Conservation (phyloP, 164 flowering plant genomes). For the Vitis vinifera region DNA sequence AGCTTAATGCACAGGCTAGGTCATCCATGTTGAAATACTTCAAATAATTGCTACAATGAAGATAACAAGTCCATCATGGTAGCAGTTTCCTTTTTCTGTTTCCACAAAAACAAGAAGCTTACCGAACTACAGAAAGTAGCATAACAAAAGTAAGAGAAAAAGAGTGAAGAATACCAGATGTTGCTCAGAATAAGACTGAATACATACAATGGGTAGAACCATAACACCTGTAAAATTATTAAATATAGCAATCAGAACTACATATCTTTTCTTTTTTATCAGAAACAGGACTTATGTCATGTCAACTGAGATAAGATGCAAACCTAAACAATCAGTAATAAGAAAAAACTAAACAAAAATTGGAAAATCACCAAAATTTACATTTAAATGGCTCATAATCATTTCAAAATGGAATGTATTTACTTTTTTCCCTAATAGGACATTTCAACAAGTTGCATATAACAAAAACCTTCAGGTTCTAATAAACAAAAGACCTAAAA, state of each 20-base stretch:
- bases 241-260: background rate
- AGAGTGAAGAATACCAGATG: slow-evolving; percentile 57
- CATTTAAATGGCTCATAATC: too few relatives aligned
- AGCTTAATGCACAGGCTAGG: background rate
- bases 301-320: too few relatives aligned
- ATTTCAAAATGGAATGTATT: too few relatives aligned
- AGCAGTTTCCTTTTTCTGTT: too few relatives aligned
- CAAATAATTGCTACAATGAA: background rate
- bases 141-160: slow-evolving; percentile 6
- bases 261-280: too few relatives aligned
- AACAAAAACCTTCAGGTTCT: too few relatives aligned
- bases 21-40: slow-evolving; percentile 1
- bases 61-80: too few relatives aligned
- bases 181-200: slow-evolving; percentile 80
- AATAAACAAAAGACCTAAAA: too few relatives aligned
- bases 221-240: slow-evolving; percentile 58
- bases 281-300: too few relatives aligned
- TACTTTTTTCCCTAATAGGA: too few relatives aligned
- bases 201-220: slow-evolving; percentile 91
- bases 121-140: background rate
- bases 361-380: background rate
- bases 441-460: too few relatives aligned
- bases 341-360: background rate
- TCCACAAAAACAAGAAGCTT: background rate
- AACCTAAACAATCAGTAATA: too few relatives aligned